A percentile compares a stretch with the other conserved stretches of the same genome.
Conservation (phyloP, 2,329 filamentous ascomycete genomes). For the Ascochyta viciae-villosae region DNA sequence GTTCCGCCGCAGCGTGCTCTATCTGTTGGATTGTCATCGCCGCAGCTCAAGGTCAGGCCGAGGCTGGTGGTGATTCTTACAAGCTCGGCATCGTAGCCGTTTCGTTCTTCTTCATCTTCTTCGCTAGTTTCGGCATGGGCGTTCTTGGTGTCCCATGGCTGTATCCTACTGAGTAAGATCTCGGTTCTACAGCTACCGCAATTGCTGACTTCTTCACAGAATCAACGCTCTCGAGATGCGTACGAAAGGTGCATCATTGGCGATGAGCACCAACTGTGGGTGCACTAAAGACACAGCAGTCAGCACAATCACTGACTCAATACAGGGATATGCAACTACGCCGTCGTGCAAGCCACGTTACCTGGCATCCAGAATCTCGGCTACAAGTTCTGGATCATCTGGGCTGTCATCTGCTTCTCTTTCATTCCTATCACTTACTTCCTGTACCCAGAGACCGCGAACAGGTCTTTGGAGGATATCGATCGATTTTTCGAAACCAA, state of each 20-base stretch:
- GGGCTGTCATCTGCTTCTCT: slow-evolving; percentile 60
- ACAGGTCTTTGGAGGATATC: slow-evolving; percentile 57
- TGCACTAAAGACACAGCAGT: not conserved
- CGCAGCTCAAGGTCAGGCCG: slow-evolving; percentile 51
- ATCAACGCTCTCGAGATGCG: slow-evolving; percentile 47
- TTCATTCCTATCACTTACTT: slow-evolving; percentile 61
- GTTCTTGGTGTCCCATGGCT: slow-evolving; percentile 46
- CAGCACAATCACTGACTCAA: not conserved
- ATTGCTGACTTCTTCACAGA: slow-evolving; percentile 15
- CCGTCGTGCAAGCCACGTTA: slow-evolving; percentile 43
- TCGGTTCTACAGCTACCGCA: not conserved
- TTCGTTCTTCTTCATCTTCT: slow-evolving; percentile 52
- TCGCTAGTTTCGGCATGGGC: slow-evolving; percentile 46
- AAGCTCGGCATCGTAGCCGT: slow-evolving; percentile 58
- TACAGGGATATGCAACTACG: slow-evolving; percentile 40
- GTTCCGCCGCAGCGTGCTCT: slow-evolving; percentile 56
- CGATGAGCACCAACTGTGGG: slow-evolving; percentile 42
- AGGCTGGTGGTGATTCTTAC: slow-evolving; percentile 52
- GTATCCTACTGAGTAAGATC: slow-evolving; percentile 40
- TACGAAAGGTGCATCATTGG: slow-evolving; percentile 44
- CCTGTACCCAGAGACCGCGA: slow-evolving; percentile 61
- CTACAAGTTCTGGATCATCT: slow-evolving; percentile 64
- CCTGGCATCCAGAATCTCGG: slow-evolving; percentile 52
- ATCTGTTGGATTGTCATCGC: slow-evolving; percentile 60
- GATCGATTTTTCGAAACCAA: slow-evolving; percentile 51